phyloP scores from a whole-genome alignment of 2,329 filamentous ascomycete species.

The Colletotrichum abscissum region DNA sequence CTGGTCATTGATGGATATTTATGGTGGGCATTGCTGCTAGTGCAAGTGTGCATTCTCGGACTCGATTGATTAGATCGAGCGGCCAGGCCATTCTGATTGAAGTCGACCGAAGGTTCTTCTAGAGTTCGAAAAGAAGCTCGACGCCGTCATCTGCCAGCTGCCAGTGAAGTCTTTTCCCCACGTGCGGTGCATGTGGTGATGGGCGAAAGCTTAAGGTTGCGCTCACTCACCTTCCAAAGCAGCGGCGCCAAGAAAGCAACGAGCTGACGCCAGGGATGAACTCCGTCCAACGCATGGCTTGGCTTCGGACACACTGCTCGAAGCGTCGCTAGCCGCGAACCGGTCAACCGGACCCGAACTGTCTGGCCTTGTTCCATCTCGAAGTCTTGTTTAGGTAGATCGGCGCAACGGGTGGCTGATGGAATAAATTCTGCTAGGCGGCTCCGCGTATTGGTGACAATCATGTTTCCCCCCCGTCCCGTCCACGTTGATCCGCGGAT shows the following conservation, averaged over 20 bases:
- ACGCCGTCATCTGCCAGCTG: not conserved
- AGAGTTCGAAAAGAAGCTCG: not conserved
- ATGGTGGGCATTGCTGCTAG: not conserved
- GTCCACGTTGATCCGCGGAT: not conserved
- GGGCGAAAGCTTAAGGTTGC: slow-evolving; percentile 11
- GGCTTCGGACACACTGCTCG: slow-evolving; percentile 23
- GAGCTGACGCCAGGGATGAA: not conserved
- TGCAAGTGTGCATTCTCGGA: not conserved
- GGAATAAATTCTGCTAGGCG: not conserved
- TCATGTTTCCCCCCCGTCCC: too few species aligned
- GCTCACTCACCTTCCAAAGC: not conserved
- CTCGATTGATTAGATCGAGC: not conserved
- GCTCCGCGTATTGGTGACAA: not conserved
- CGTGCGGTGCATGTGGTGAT: not conserved
- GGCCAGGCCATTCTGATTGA: not conserved
- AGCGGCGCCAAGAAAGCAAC: not conserved
- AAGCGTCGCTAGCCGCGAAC: slow-evolving; percentile 13
- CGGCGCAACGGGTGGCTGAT: not conserved
- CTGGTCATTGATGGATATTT: not conserved
- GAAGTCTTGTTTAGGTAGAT: not conserved
- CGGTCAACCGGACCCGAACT: too few species aligned
- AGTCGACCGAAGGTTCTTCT: slow-evolving; percentile 5
- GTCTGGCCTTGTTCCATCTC: not conserved
- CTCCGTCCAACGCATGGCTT: too few species aligned
- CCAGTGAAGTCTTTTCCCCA: not conserved